Evolutionary conservation across 306 rosid species (phyloP).

Genomic region (Pueraria montana): DNA sequence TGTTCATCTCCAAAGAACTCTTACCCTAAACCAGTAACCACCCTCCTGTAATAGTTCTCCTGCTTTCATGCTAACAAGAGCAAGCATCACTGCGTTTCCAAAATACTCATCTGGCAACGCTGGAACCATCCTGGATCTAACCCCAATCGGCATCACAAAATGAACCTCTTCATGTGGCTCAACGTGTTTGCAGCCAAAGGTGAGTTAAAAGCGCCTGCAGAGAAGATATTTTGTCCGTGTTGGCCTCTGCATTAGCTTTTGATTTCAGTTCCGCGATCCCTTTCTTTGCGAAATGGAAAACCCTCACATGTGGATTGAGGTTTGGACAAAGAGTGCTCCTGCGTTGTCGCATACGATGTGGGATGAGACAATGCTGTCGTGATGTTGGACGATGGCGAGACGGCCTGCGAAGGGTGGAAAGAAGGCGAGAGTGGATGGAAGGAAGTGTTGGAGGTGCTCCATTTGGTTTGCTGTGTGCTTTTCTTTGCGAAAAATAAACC

Average conservation of each 20-base stretch:
- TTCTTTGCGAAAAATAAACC: too few relatives aligned
- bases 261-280: conserved; percentile 50
- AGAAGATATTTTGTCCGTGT: conserved; percentile 50
- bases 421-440: too few relatives aligned
- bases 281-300: conserved; percentile 48
- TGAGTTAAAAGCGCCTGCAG: conserved; percentile 56
- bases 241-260: too few relatives aligned
- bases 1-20: conserved; percentile 55
- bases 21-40: too few relatives aligned
- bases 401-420: too few relatives aligned
- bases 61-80: conserved; percentile 9
- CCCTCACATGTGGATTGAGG: too few relatives aligned
- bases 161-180: conserved; percentile 2
- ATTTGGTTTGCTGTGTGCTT: too few relatives aligned
- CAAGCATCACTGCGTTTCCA: conserved; percentile 35
- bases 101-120: conserved; percentile 45
- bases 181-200: conserved; percentile 49
- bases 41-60: conserved; percentile 45
- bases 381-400: too few relatives aligned
- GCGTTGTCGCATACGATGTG: too few relatives aligned
- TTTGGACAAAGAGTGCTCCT: too few relatives aligned
- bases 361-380: too few relatives aligned
- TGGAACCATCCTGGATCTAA: conserved; percentile 39
- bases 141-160: background rate
- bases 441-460: too few relatives aligned